Base-by-base conservation (phyloP, 768 basidiomycete species). In the Russula dissimulans region DNA sequence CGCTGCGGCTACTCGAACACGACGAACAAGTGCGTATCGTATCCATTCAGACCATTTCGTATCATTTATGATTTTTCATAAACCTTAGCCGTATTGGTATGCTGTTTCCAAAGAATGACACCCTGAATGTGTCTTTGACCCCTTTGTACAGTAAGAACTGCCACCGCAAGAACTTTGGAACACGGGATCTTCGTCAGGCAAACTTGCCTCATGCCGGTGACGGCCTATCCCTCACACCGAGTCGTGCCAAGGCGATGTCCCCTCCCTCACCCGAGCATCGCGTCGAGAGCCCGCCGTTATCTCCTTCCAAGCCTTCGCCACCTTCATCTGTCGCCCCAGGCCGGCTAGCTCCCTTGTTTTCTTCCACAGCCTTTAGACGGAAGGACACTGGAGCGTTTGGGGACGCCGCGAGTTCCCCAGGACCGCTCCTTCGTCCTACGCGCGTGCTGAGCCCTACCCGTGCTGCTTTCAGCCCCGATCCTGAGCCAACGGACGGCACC, bases 161-260 rank as follows among this genome's bases (percentile, higher is more conserved):
- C 67, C 90, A 95, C 69, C 69, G 82, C 54, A 87, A 84, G 77
- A 81, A 76, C 64, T 94, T 92, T 66, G 91, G 89, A 22, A 90
- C 86, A 9, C 78, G 80, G 55, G 83, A 88, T 67, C 78, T 89
- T 36, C 81, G 87, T 53, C 81, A 84, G 56, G 85, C 84, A 56
- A 87, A 88, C 68, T 80, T 87, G 10, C 82, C 86, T 29, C 70
- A 81, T 61, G 71, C 74, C 64, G 72, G 74, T 38, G 76, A 77
- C 22, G 41, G 59, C 56, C 66, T 54, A 66, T 73, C 69, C 66
- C 56, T 67, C 69, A 63, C 74, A 56, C 61, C 68, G 17, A 51
- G 54, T 44, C 56, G 66, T n/a, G 39, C 43, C 15, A 44, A 39
- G n/a, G 57, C 32, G 5, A 22, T 61, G 15, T 50, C 65, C 22